Evolutionary conservation across 345 rosid species (phyloP).

Genomic region (Barbarea vulgaris): DNA sequence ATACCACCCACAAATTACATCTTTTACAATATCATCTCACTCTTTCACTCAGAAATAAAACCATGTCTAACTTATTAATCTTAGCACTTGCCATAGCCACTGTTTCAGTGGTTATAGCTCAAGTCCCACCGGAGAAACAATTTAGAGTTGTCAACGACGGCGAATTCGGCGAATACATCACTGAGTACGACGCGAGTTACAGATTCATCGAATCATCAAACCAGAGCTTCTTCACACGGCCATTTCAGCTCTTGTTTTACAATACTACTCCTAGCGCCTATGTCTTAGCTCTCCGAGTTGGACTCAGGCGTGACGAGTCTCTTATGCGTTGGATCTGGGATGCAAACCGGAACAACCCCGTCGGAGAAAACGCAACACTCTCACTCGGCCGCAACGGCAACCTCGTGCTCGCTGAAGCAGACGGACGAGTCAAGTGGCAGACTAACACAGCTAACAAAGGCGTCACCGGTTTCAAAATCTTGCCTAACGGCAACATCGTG

Average conservation of each 20-base stretch:
- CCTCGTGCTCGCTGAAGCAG: conserved; percentile 56
- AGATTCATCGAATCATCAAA: conserved; percentile 33
- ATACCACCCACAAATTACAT: neutral
- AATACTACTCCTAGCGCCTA: conserved; percentile 65
- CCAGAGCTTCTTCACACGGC: conserved; percentile 21
- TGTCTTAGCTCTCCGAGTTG: conserved; percentile 55
- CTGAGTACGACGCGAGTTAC: conserved; percentile 44
- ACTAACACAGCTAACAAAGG: conserved; percentile 66
- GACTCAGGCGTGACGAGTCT: conserved; percentile 40
- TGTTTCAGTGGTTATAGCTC: conserved; percentile 25
- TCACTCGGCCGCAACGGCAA: conserved; percentile 55
- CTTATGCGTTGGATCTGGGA: conserved; percentile 65
- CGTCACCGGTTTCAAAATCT: conserved; percentile 54
- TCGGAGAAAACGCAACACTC: conserved; percentile 59
- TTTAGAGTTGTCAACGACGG: conserved; percentile 35
- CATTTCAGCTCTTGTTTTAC: conserved; percentile 56
- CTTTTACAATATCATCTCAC: neutral
- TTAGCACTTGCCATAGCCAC: conserved; percentile 25
- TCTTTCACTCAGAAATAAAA: neutral
- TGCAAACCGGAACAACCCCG: conserved; percentile 65
- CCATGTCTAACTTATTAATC: conserved; percentile 19
- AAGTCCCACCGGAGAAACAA: conserved; percentile 41
- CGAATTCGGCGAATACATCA: conserved; percentile 37
- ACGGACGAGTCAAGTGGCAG: conserved; percentile 67
- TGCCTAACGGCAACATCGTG: conserved; percentile 65